Evolutionary conservation across 768 basidiomycete species (phyloP), one percentile per base, ranked within the genome.

Genomic region (Pisolithus sp.): DNA sequence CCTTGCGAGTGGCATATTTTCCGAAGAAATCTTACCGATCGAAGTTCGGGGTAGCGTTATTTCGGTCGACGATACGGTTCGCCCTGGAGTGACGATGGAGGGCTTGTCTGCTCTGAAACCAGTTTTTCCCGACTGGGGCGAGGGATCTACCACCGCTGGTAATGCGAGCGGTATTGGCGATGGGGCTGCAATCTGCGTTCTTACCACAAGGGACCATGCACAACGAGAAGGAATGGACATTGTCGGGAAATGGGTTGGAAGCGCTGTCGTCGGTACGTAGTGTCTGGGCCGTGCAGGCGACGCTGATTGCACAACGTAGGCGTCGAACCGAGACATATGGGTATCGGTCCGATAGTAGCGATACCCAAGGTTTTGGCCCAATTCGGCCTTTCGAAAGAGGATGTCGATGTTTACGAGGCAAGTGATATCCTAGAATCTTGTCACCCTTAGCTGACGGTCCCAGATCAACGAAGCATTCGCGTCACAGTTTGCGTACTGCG

Each of bases 391-490:
- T 70, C 71, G 8, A 86, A 84, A 60, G 82, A 85, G 51, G 87
- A 91, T 37, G 72, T 91, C 38, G 83, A 91, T 54, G 66, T 90
- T 13, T 91, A 78, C 63, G 89, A 90, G 76, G 89, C 83, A 50
- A 44, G 65, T n/a, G 17, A 34, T 20, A 6, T 7, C 5, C 2
- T 17, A 12, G 47, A 20, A 1, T 39, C 31, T 15, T 6, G 23
- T 41, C 7, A 13, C 20, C 49, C 49, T 40, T 45, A 31, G 18
- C 15, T 40, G 3, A 13, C 23, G 44, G 34, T 21, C 5, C 10
- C 55, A 91, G 88, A 86, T 89, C 56, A 91, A 92, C 51, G 88
- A 93, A 68, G 93, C 93, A 0, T 95, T 94, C 54, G 92, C 91
- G 0, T 93, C 89, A 1, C 93, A 95, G 63, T 94, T 91, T 53